These are phyloP conservation scores for Candida adriatica DNA, from an alignment of 805 yeast species.

Conservation along the genomic window DNA sequence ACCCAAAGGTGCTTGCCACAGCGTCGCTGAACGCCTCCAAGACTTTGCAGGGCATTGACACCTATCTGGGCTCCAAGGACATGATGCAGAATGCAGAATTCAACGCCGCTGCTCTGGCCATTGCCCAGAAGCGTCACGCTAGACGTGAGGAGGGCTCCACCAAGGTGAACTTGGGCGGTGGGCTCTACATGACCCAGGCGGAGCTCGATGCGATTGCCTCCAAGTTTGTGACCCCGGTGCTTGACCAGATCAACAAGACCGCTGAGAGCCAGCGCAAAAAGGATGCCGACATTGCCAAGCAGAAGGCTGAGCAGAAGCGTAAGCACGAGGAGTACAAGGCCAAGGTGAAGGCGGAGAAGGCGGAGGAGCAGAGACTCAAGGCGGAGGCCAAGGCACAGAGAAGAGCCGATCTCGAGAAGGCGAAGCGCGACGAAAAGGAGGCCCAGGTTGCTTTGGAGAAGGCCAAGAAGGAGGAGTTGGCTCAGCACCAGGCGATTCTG, in stretches of 20 bases:
- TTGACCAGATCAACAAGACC: slow-evolving; percentile 62
- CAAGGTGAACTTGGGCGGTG: slow-evolving; percentile 81
- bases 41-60: slow-evolving; percentile 33
- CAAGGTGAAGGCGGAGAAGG: slow-evolving; percentile 31
- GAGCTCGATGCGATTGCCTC: slow-evolving; percentile 80
- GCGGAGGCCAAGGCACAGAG: slow-evolving; percentile 36
- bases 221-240: slow-evolving; percentile 74
- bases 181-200: slow-evolving; percentile 62
- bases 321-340: slow-evolving; percentile 35
- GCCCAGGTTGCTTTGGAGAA: slow-evolving; percentile 22
- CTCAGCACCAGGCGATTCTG: slow-evolving; percentile 31
- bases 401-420: slow-evolving; percentile 29
- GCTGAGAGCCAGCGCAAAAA: slow-evolving; percentile 61
- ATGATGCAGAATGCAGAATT: slow-evolving; percentile 40
- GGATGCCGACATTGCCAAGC: slow-evolving; percentile 38
- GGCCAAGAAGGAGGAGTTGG: slow-evolving; percentile 30
- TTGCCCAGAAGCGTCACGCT: slow-evolving; percentile 64
- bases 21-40: slow-evolving; percentile 46
- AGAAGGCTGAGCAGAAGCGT: slow-evolving; percentile 30
- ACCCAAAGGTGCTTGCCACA: slow-evolving; percentile 37
- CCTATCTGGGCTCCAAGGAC: slow-evolving; percentile 33
- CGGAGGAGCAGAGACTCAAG: slow-evolving; percentile 40
- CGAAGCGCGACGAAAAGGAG: slow-evolving; percentile 26
- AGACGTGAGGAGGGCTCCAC: slow-evolving; percentile 44
- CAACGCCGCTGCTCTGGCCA: slow-evolving; percentile 67